Evolutionary conservation across 345 rosid species (phyloP), one percentile per base, ranked within the genome.

Genomic region (Gossypium turneri): DNA sequence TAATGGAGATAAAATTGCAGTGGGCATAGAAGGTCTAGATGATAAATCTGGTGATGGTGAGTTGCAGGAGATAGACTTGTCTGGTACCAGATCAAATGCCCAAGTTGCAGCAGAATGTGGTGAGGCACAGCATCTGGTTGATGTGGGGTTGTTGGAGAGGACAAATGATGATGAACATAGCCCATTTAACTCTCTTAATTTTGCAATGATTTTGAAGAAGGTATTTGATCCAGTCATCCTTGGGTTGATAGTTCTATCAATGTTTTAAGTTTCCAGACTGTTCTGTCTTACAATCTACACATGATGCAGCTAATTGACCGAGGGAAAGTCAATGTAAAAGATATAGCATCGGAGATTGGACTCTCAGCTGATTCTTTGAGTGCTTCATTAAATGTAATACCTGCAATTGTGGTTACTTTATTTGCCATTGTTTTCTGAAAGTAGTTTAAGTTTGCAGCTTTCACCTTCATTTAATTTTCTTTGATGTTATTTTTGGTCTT

Each of bases 321-420:
- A 56, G 99, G 98, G 73, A 93, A 90, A 84, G 97, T 93, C 75
- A 85, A 76, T 79, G 80, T 84, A 72, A 91, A 89, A 84, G 95
- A 89, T 75, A 86, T 93, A 73, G 97, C 98, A 25, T 81, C 76
- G 48, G 97, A 91, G 76, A 78, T 93, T 78, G 99, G 93, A 78
- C 74, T 86, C 77, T 88, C 90, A 25, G 84, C 92, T 43, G 92
- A 88, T 82, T 82, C 82, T 65, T 82, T 95, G 79, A 83, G 62
- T 70, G 80, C 91, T 67, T 78, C 79, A 79, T 92, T 95, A 80
- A 80, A 77, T 79, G 98, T 95, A 90, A 85, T 76, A 66, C 58
- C 44, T 57, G 9, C 48, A 44, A 75, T 70, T 7, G 34, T 67
- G 43, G 27, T 70, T 50, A 67, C 73, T 73, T 34, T 45, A 59